Evolutionary conservation across 1,139 yeast genomes (phyloP).

Genomic region (Nakaseomyces sp.): DNA sequence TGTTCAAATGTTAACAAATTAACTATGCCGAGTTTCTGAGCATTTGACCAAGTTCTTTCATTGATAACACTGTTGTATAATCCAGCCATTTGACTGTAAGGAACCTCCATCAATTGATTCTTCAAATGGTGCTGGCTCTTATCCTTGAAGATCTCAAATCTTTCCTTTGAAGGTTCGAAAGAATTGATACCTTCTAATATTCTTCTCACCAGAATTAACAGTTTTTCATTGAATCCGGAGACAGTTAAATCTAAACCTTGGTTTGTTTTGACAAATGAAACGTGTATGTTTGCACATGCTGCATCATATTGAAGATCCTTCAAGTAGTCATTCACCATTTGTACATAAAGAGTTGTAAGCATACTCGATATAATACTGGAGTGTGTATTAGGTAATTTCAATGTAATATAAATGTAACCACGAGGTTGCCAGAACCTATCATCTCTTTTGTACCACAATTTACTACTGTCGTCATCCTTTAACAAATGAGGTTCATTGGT

Average conservation of each 20-base stretch:
- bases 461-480: conserved; percentile 35
- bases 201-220: conserved; percentile 51
- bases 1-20: conserved; percentile 43
- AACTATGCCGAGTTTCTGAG: conserved; percentile 51
- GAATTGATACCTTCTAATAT: conserved; percentile 46
- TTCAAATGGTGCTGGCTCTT: conserved; percentile 52
- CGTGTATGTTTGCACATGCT: conserved; percentile 65
- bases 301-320: conserved; percentile 77
- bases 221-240: conserved; percentile 77
- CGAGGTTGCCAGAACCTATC: conserved; percentile 86
- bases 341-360: conserved; percentile 53
- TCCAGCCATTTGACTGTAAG: conserved; percentile 65
- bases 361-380: conserved; percentile 50
- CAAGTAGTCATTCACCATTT: conserved; percentile 64
- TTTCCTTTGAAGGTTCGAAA: conserved; percentile 46
- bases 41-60: conserved; percentile 59
- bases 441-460: conserved; percentile 85
- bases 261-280: conserved; percentile 49
- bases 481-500: conserved; percentile 43
- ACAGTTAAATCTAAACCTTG: conserved; percentile 65
- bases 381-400: conserved; percentile 59
- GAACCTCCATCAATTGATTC: conserved; percentile 67
- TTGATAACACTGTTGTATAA: conserved; percentile 55
- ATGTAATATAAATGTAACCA: conserved; percentile 55
- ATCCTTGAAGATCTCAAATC: conserved; percentile 62